Evolutionary conservation across 1,284 basidiomycete genomes (phyloP), one percentile per base, ranked within the genome.

Genomic region (Microbotryum silenes-acaulis): DNA sequence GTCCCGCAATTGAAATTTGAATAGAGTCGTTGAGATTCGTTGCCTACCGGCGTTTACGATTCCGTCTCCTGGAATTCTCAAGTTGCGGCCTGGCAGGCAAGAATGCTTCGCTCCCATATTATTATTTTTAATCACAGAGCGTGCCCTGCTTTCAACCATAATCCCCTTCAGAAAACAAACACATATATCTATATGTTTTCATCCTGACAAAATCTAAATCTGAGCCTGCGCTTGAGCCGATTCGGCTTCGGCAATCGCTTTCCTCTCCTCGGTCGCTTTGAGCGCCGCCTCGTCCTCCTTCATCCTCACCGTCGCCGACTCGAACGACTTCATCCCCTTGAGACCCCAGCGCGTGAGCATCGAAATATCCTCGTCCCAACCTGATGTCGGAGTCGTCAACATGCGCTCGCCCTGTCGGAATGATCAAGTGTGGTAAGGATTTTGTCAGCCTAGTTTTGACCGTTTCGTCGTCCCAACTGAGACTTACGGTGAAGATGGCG

Each of bases 291-390:
- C 25, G 56, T 65, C 46, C 56, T 69, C 68, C 65, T 69, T 69
- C 51, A 57, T 55, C 10, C 61, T 47, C 9, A 70, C 67, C 21
- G 67, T 65, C 9, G 62, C 57, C 25, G 68, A 71, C 69, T 66
- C 74, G 70, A 71, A 77, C 61, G 64, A 76, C 61, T 80, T 79
- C 89, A 97, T 91, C 29, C 92, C 91, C 61, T 86, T 80, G 42
- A 98, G 79, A 44, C 94, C 94, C 92, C 91, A 97, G 61, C 91
- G 83, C 8, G 76, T 79, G 81, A 97, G 88, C 91, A 97, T 91
- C 12, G 85, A 82, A 76, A 94, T 94, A 78, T 98, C 94, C 81
- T 92, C 72, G 62, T 77, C 76, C 77, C 77, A 78, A 33, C 74
- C 74, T 14, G 71, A 74, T 1, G 77, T 78, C 27, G 94, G 93